Conservation (phyloP, 2,329 filamentous ascomycete species). For the Orbilia brochopaga region DNA sequence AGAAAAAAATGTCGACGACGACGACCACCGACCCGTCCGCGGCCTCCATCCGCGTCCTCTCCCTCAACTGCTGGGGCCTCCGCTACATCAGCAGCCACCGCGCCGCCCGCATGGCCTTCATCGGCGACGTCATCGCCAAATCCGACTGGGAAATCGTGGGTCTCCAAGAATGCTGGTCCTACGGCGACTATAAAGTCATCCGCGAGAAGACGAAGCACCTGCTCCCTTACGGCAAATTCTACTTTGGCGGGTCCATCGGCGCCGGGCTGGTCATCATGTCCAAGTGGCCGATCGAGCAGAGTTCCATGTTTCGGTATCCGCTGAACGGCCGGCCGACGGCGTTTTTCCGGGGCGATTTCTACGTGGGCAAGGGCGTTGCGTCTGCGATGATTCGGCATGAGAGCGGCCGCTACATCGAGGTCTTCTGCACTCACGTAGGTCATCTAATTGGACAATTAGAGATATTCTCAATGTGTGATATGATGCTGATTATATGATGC, state of each 20-base stretch:
- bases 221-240: constrained; percentile 91
- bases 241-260: constrained; percentile 85
- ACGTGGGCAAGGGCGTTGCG: constrained; percentile 91
- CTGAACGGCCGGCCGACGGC: constrained; percentile 91
- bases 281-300: constrained; percentile 93
- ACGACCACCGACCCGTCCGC: constrained; percentile 21
- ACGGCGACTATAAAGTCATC: constrained; percentile 71
- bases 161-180: constrained; percentile 81
- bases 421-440: constrained; percentile 88
- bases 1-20: constrained; percentile 17
- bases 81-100: constrained; percentile 83
- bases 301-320: constrained; percentile 83
- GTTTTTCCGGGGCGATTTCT: constrained; percentile 95
- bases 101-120: constrained; percentile 81
- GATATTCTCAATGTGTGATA: too few species aligned
- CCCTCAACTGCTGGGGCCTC: constrained; percentile 96
- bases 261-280: constrained; percentile 87
- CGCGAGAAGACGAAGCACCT: constrained; percentile 89
- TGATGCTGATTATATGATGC: constrained; percentile 10
- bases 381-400: constrained; percentile 75
- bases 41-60: constrained; percentile 72
- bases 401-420: constrained; percentile 69
- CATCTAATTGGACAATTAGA: too few species aligned
- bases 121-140: constrained; percentile 71
- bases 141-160: constrained; percentile 83